phyloP scores from a whole-genome alignment of 2,329 filamentous ascomycete genomes.

The Penicillium sp. region DNA sequence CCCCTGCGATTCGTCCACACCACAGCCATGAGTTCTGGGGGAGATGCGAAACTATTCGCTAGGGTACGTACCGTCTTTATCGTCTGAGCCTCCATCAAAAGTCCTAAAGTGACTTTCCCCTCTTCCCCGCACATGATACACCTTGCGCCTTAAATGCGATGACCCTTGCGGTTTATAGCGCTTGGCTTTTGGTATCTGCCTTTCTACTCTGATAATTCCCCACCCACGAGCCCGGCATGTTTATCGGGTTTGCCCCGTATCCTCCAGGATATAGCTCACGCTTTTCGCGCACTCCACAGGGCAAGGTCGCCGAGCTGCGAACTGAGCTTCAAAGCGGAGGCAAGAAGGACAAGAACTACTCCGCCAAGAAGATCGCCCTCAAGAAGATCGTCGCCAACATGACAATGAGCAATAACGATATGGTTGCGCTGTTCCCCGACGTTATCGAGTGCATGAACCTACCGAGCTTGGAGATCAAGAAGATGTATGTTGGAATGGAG shows the following conservation, averaged over 20 bases:
- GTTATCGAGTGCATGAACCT: slow-evolving; percentile 95
- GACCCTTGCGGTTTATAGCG: neutral
- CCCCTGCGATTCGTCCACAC: slow-evolving; percentile 16
- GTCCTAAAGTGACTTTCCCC: slow-evolving; percentile 1
- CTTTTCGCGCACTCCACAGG: slow-evolving; percentile 61
- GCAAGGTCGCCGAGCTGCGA: slow-evolving; percentile 97
- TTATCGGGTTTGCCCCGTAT: slow-evolving; percentile 31
- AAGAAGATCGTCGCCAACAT: slow-evolving; percentile 99
- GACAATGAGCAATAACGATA: slow-evolving; percentile 99
- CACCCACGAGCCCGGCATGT: slow-evolving; percentile 23
- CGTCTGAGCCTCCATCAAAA: slow-evolving; percentile 16
- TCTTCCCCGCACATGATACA: slow-evolving; percentile 21
- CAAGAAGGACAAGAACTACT: slow-evolving; percentile 97
- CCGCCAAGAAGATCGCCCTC: slow-evolving; percentile 92
- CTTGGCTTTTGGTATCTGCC: neutral
- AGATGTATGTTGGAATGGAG: slow-evolving; percentile 68
- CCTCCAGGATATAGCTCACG: slow-evolving; percentile 31
- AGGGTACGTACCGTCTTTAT: slow-evolving; percentile 65
- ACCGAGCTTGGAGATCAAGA: slow-evolving; percentile 95
- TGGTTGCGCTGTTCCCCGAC: slow-evolving; percentile 95
- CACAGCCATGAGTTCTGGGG: slow-evolving; percentile 65
- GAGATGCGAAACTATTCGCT: slow-evolving; percentile 99
- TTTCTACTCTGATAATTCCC: slow-evolving; percentile 4
- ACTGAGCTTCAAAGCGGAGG: slow-evolving; percentile 89
- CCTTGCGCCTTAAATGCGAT: slow-evolving; percentile 9